These are phyloP conservation scores for Umbelopsis isabellina DNA, from an alignment of 192 early-diverging fungal genomes.

Conservation along the genomic window DNA sequence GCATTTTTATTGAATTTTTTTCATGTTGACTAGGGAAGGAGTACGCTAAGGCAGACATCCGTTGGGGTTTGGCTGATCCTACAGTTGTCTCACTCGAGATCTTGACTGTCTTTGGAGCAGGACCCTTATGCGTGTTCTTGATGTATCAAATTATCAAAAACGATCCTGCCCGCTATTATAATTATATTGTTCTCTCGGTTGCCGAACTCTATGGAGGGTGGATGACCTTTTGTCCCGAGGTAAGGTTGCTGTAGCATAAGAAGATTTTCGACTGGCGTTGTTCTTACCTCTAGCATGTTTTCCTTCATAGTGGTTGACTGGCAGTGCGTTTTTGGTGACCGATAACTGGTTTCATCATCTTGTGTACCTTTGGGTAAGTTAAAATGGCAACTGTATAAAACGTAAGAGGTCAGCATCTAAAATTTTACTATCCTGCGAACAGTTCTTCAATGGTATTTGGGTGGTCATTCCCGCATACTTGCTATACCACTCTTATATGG, in stretches of 20 bases:
- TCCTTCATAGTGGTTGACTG: conserved; percentile 32
- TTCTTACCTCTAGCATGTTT: background rate
- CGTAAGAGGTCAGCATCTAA: background rate
- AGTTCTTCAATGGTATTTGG: conserved; percentile 46
- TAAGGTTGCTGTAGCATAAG: background rate
- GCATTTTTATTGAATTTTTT: background rate
- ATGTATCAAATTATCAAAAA: conserved; percentile 24
- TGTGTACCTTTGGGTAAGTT: conserved; percentile 35
- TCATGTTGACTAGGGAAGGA: conserved; percentile 35
- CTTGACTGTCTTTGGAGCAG: conserved; percentile 28
- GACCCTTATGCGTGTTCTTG: conserved; percentile 26
- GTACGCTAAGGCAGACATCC: conserved; percentile 38
- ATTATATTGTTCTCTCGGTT: conserved; percentile 29
- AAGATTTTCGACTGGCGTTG: background rate
- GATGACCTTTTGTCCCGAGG: conserved; percentile 42
- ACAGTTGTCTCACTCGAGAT: conserved; percentile 39
- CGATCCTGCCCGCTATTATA: conserved; percentile 31
- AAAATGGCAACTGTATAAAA: background rate
- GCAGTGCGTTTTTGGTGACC: conserved; percentile 26
- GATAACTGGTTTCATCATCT: conserved; percentile 29
- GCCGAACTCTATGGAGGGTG: conserved; percentile 39
- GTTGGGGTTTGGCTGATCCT: conserved; percentile 35
- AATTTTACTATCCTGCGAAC: background rate
- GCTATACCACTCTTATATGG: conserved; percentile 28
- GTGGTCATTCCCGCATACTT: conserved; percentile 31